Evolutionary conservation across 2,329 filamentous ascomycete genomes (phyloP).

Genomic region (Fonsecaea pugnacius): DNA sequence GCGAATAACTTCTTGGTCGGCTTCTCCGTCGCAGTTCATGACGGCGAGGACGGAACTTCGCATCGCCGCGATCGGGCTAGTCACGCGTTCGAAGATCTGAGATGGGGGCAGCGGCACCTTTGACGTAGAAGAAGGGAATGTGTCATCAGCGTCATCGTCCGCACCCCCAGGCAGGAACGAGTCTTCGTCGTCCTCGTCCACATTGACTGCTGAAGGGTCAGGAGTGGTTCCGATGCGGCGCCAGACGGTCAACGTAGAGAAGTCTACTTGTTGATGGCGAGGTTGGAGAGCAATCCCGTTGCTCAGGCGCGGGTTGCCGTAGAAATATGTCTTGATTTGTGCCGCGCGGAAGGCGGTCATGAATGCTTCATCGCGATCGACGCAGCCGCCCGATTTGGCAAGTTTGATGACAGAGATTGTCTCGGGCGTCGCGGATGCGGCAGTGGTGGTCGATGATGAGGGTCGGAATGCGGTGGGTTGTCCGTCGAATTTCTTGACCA

Average conservation of each 20-base stretch:
- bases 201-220: constrained; percentile 19
- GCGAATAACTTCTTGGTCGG: constrained; percentile 68
- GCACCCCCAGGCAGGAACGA: constrained; percentile 37
- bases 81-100: constrained; percentile 40
- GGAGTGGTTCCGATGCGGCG: constrained; percentile 54
- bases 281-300: constrained; percentile 75
- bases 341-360: constrained; percentile 75
- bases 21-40: constrained; percentile 73
- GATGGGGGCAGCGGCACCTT: constrained; percentile 36
- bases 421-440: constrained; percentile 54
- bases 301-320: constrained; percentile 66
- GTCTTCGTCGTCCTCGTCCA: constrained; percentile 44
- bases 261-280: constrained; percentile 82
- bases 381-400: constrained; percentile 83
- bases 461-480: constrained; percentile 51
- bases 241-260: constrained; percentile 74
- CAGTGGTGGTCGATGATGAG: constrained; percentile 45
- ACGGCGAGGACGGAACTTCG: constrained; percentile 84
- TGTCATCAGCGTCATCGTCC: constrained; percentile 45
- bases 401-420: constrained; percentile 75
- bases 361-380: constrained; percentile 73
- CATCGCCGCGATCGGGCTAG: constrained; percentile 53
- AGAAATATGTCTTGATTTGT: constrained; percentile 90
- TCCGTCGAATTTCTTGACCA: constrained; percentile 69
- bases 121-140: constrained; percentile 13